Percentiles rank a stretch among this genome's conserved stretches.
phyloP scores from a whole-genome alignment of 208 protist species.

The Leishmania tropica region DNA sequence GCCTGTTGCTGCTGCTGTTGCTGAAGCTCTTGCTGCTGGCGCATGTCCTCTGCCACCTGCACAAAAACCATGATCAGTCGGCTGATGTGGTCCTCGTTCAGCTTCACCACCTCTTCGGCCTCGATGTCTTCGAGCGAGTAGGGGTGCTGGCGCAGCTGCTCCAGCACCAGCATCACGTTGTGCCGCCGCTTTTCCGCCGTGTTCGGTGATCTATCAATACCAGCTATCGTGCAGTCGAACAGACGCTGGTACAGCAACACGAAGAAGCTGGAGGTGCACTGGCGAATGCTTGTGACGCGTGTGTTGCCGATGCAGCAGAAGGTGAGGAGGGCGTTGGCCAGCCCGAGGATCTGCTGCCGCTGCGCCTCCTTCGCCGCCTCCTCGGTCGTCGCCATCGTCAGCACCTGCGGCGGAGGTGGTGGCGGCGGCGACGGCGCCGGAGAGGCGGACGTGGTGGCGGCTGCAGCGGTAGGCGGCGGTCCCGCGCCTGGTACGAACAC shows the following conservation, averaged over 20 bases:
- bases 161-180: conserved; percentile 76
- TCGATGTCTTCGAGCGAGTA: conserved; percentile 66
- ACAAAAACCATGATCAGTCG: conserved; percentile 82
- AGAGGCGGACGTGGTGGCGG: conserved; percentile 1
- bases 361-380: conserved; percentile 33
- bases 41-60: conserved; percentile 51
- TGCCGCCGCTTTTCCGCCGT: conserved; percentile 75
- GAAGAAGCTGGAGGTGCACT: conserved; percentile 90
- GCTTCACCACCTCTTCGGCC: conserved; percentile 71
- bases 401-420: background rate
- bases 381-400: background rate
- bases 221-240: conserved; percentile 69
- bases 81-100: conserved; percentile 87
- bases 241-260: conserved; percentile 86
- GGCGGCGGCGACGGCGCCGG: background rate
- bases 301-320: conserved; percentile 64
- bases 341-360: conserved; percentile 50
- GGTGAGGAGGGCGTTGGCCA: conserved; percentile 63
- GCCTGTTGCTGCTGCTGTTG: conserved; percentile 12
- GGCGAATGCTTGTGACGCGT: conserved; percentile 62
- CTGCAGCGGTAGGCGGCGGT: background rate
- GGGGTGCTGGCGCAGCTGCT: conserved; percentile 61
- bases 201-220: conserved; percentile 73
- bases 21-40: conserved; percentile 21
- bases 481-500: background rate